Percentiles rank a stretch among this genome's conserved stretches.
Evolutionary conservation across 768 basidiomycete genomes (phyloP).

Genomic region (Russula abietina): DNA sequence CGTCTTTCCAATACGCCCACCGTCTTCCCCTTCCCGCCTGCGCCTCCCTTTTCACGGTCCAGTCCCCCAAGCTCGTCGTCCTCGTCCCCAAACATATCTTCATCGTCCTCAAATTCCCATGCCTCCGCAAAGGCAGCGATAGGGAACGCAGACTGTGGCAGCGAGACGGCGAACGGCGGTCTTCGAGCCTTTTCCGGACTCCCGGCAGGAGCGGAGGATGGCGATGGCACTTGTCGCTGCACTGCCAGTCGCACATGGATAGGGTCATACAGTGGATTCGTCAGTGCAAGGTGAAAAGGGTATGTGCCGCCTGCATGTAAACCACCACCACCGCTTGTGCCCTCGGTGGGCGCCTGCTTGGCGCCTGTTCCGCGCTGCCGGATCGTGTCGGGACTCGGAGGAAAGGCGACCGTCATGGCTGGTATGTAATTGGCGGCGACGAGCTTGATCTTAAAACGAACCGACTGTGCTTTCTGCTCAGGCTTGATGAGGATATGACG

Average conservation of each 20-base stretch:
- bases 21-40: constrained; percentile 45
- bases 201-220: constrained; percentile 27
- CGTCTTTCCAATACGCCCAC: constrained; percentile 83
- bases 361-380: constrained; percentile 34
- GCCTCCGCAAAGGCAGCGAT: constrained; percentile 91
- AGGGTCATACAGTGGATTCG: constrained; percentile 93
- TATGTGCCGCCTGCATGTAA: constrained; percentile 79
- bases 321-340: constrained; percentile 31
- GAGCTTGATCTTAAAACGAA: constrained; percentile 95
- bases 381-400: constrained; percentile 39
- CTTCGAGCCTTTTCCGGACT: constrained; percentile 52
- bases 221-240: constrained; percentile 47
- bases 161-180: constrained; percentile 71
- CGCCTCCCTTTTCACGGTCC: constrained; percentile 42
- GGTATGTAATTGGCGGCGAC: constrained; percentile 94
- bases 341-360: constrained; percentile 36
- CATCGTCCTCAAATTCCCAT: constrained; percentile 97
- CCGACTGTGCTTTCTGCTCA: constrained; percentile 92
- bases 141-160: constrained; percentile 73
- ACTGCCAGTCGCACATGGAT: constrained; percentile 87
- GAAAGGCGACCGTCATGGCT: constrained; percentile 66
- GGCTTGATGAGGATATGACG: constrained; percentile 97
- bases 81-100: constrained; percentile 65
- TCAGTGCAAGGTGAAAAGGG: constrained; percentile 83
- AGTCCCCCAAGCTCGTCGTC: constrained; percentile 35